Evolutionary conservation across 768 basidiomycete species (phyloP), one percentile per base, ranked within the genome.

Genomic region (Pulveroboletus ravenelii): DNA sequence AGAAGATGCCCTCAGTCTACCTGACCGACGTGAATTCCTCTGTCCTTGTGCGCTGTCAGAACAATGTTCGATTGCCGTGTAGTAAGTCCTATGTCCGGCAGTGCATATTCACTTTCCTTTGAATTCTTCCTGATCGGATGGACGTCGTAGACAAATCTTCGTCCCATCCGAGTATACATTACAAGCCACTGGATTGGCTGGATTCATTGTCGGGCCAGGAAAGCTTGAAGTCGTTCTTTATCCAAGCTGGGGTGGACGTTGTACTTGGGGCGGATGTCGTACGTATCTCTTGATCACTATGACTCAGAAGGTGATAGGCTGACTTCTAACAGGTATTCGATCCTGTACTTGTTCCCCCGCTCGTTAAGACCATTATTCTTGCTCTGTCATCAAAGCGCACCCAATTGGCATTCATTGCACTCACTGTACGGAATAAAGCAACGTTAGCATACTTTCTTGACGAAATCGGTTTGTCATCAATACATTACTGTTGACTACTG

Each of bases 181-280:
- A 72, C 50, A 62, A 65, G 17, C 57, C 68, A n/a, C 63, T 89
- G 15, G 85, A 90, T 61, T 91, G 89, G 89, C 70, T 73, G 10
- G 75, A 80, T 50, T 78, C 85, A 5, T 56, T 80, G n/a, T 71
- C 75, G 31, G 36, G 51, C 5, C 57, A 62, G 18, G 57, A 64
- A 20, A 44, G 51, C 9, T 44, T 53, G 42, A 37, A 41, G 14
- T 49, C 48, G 13, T 52, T 70, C 10, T 56, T 89, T 5, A 50
- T 63, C 20, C 67, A 75, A 18, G 69, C 74, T 17, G 62, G 72
- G 6, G 72, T 78, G 2, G 81, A 87, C 43, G 47, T 89, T 8
- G 71, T 91, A 34, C 59, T 92, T 1, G 88, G 89, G 8, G 83
- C 89, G 37, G 89, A 92, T 61, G 72, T 89, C 41, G 79, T 78